Evolutionary conservation across 2,329 filamentous ascomycete genomes (phyloP).

Genomic region (Colletotrichum lini): DNA sequence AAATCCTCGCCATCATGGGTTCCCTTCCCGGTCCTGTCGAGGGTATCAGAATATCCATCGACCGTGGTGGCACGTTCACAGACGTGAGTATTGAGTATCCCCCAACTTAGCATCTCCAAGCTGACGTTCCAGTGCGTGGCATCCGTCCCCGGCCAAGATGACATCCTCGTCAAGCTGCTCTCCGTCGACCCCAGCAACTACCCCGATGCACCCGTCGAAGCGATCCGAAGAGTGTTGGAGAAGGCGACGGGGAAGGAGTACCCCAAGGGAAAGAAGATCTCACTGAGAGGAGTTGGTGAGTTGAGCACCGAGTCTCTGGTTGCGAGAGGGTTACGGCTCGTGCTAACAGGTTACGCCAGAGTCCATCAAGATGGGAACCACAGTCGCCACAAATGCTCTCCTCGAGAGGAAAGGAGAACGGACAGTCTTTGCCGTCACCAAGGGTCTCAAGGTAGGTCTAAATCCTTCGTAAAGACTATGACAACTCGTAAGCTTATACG

Average conservation of each 20-base stretch:
- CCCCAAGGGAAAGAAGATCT: constrained; percentile 47
- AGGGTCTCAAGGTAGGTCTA: constrained; percentile 57
- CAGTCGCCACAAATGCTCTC: constrained; percentile 83
- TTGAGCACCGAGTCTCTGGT: neutral
- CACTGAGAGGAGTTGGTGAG: constrained; percentile 46
- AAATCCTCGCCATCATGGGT: constrained; percentile 13
- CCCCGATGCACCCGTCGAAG: constrained; percentile 80
- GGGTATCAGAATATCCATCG: constrained; percentile 45
- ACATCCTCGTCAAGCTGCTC: constrained; percentile 79
- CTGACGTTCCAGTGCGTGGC: constrained; percentile 28
- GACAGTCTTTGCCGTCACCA: constrained; percentile 76
- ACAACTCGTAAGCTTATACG: neutral
- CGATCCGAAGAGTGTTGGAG: constrained; percentile 69
- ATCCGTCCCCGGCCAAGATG: constrained; percentile 58
- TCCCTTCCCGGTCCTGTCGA: constrained; percentile 35
- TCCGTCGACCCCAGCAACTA: constrained; percentile 82
- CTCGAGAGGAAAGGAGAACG: constrained; percentile 81
- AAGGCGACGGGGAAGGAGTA: constrained; percentile 50
- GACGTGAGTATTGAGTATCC: constrained; percentile 75
- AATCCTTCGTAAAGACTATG: fast-evolving
- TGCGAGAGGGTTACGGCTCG: neutral
- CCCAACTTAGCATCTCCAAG: constrained; percentile 56
- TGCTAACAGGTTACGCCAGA: constrained; percentile 53
- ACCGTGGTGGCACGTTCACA: constrained; percentile 71
- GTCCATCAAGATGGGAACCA: constrained; percentile 84